Evolutionary conservation across 257 asterid species (phyloP), one percentile per base, ranked within the genome.

Genomic region (Penstemon newberryi): DNA sequence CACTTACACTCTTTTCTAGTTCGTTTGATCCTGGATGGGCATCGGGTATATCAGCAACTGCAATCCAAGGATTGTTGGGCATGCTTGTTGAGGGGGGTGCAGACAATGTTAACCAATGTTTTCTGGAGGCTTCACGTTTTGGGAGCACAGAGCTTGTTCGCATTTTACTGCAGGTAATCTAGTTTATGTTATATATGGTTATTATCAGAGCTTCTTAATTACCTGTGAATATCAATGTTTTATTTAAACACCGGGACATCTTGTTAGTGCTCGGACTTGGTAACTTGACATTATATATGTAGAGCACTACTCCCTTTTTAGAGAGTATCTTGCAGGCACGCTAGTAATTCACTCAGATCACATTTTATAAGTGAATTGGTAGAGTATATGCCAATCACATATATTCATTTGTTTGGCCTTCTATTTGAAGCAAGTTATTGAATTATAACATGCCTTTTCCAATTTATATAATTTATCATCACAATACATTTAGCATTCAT

Each of bases 101-200:
- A 9, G 99, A 94, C 78, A 94, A 94, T 78, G 97, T 94, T 50
- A 94, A 91, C 75, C 97, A 94, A 67, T 91, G 99, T 70, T 94
- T 94, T 80, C 92, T 94, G 69, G 99, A 94, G 84, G 99, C 99
- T 54, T 89, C 99, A 5, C 96, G 97, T 33, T 94, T 94, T 79
- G 97, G 99, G 65, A 94, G 99, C 84, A 94, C 99, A 11, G 99
- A 94, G 77, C 99, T 94, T 63, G 99, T 94, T 72, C 99, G 97
- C 71, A 94, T 94, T 80, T 70, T 94, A 55, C 83, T 94, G 77
- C 97, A 94, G 99, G 99, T 94, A 75, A 76, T 58, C 61, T 12
- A 36, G 41, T 70, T 69, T 37, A 25, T 25, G 33, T 25, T 25
- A 25, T 25, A 25, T 25, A 25, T 25, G 33, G 33, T 25, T 25